Evolutionary conservation across 2,329 filamentous ascomycete species (phyloP), one percentile per base, ranked within the genome.

Genomic region (Aureobasidium sp.): DNA sequence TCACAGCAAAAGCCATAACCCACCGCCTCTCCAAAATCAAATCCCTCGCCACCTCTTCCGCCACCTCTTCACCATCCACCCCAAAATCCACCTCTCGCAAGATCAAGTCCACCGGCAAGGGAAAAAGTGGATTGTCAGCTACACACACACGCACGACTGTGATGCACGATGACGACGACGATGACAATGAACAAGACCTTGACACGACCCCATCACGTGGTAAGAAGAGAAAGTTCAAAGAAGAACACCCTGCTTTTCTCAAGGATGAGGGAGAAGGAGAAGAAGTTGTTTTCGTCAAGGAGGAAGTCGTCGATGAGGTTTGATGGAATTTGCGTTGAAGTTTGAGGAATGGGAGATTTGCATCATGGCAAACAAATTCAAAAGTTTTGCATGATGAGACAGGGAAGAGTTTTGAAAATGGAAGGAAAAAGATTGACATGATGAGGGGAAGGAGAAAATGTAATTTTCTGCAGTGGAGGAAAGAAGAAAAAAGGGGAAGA

Each of bases 1-100:
- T 62, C 56, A 66, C 63, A 8, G 40, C 64, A 10, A 67, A 66
- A 54, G 63, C 65, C 40, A 56, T 67, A 55, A 60, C 49, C 14
- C 64, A 67, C 56, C 64, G 62, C 38, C 44, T 67, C 34, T 21
- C 59, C 3, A 59, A 62, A 22, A 55, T 66, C 54, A 58, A 58
- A 16, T 12, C 21, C 5, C 29, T 27, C 10, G 30, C 19, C 30
- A 11, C n/a, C 6, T 12, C 11, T 7, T 17, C 30, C 19, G 2
- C 32, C 22, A 4, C 35, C 3, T 19, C 35, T 39, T 39, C 35
- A 25, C 19, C 22, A 12, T 6, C 38, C 11, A 19, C 22, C 22
- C 14, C 42, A 16, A 16, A 21, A 14, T 14, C 44, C 12, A 1
- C 21, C 6, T 25, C 44, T 10, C 45, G 24, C 45, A 50, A 21